Percentiles rank a stretch among this genome's conserved stretches.
Conservation (phyloP, 2,329 filamentous ascomycete genomes). For the Claviceps pusilla region DNA sequence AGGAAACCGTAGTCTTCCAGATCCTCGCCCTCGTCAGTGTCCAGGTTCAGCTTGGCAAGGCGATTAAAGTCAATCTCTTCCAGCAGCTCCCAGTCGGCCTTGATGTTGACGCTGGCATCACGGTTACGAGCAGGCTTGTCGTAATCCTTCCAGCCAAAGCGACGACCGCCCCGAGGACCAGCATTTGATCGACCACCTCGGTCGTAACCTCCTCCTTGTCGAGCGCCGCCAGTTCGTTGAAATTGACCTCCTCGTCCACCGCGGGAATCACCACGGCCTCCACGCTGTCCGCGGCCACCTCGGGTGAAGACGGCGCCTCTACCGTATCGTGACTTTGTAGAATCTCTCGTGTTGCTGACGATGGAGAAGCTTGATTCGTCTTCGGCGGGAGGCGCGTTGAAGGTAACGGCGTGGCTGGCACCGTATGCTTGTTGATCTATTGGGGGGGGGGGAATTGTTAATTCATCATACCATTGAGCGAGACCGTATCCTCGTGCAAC, state of each 20-base stretch:
- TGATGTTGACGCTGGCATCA: conserved; percentile 90
- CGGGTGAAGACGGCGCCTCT: conserved; percentile 84
- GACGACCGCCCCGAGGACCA: conserved; percentile 57
- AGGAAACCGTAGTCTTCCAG: conserved; percentile 92
- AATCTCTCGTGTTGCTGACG: conserved; percentile 85
- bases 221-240: conserved; percentile 57
- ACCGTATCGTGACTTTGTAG: conserved; percentile 72
- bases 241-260: conserved; percentile 45
- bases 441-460: background rate
- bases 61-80: conserved; percentile 99
- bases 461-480: background rate
- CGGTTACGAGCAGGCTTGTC: conserved; percentile 96
- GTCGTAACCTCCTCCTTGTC: conserved; percentile 52
- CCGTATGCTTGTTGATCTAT: conserved; percentile 94
- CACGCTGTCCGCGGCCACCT: conserved; percentile 57
- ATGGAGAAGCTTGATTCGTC: conserved; percentile 97
- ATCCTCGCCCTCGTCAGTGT: conserved; percentile 88
- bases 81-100: conserved; percentile 84
- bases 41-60: conserved; percentile 86
- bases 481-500: background rate
- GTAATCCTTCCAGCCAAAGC: conserved; percentile 97
- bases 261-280: conserved; percentile 48
- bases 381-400: conserved; percentile 81
- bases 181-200: conserved; percentile 54
- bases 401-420: conserved; percentile 69